Evolutionary conservation across 2,329 filamentous ascomycete genomes (phyloP).

Genomic region (Xylariaceae sp.): DNA sequence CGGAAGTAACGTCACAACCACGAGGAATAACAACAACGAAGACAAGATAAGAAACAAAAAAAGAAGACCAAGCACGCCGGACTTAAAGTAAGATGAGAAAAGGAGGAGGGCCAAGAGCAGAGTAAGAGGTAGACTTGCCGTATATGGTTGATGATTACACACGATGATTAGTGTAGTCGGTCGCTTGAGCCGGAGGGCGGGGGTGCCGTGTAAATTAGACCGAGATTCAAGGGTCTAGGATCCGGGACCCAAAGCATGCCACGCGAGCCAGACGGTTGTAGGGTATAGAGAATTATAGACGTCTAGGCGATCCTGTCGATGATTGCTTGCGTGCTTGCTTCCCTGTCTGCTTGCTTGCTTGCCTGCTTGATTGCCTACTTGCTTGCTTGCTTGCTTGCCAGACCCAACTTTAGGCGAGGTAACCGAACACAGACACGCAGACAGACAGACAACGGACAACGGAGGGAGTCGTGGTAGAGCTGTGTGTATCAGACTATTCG

Average conservation of each 20-base stretch:
- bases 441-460: not conserved
- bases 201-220: conserved; percentile 16
- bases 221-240: conserved; percentile 14
- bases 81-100: not conserved
- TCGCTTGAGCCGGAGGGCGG: conserved; percentile 7
- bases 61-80: not conserved
- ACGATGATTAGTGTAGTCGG: not conserved
- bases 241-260: conserved; percentile 9
- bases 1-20: not conserved
- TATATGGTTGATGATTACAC: not conserved
- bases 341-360: not conserved
- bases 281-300: conserved; percentile 10
- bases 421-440: conserved; percentile 6
- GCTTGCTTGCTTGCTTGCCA: conserved; percentile 6
- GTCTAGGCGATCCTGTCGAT: conserved; percentile 5
- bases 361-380: not conserved
- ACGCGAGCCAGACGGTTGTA: conserved; percentile 9
- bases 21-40: not conserved
- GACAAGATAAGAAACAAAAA: not conserved
- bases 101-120: not conserved
- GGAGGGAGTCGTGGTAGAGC: not conserved
- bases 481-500: not conserved
- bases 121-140: not conserved
- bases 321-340: not conserved
- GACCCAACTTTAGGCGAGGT: conserved; percentile 8